Percentiles rank a stretch among this genome's conserved stretches.
These are phyloP conservation scores for Aspergillus piperis DNA, from an alignment of 2,329 filamentous ascomycete species.

Conservation along the genomic window DNA sequence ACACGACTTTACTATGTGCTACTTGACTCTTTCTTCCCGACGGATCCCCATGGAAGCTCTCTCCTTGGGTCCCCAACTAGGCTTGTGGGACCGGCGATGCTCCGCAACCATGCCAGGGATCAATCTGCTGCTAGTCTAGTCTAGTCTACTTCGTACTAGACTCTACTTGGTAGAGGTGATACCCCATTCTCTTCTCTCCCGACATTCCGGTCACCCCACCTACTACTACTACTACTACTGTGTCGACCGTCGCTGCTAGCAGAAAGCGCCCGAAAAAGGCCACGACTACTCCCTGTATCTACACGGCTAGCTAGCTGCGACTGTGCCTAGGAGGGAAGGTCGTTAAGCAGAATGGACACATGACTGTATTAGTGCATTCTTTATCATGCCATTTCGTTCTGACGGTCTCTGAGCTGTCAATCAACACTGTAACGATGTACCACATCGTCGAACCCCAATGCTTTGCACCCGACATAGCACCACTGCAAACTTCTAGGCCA, in stretches of 20 bases:
- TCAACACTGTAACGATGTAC: not conserved
- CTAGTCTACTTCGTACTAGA: too few species aligned
- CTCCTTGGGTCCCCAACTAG: not conserved
- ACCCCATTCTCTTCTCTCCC: not conserved
- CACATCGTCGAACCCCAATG: not conserved
- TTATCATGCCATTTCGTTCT: slow-evolving; percentile 4
- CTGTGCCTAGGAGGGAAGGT: not conserved
- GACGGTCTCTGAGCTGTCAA: not conserved
- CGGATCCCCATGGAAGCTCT: not conserved
- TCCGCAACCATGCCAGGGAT: slow-evolving; percentile 13
- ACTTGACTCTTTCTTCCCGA: not conserved
- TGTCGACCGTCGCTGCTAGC: not conserved
- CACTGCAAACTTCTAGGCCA: slow-evolving; percentile 53
- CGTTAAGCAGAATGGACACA: not conserved
- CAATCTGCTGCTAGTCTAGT: too few species aligned
- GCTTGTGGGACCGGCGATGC: slow-evolving; percentile 17
- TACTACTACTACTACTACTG: not conserved
- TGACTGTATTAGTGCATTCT: not conserved
- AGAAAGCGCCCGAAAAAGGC: not conserved
- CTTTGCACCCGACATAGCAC: not conserved
- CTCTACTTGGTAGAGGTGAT: too few species aligned
- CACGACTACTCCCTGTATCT: not conserved
- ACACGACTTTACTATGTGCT: too few species aligned
- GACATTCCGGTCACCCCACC: not conserved
- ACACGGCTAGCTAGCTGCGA: not conserved